These are phyloP conservation scores for Pisolithus microcarpus DNA, from an alignment of 768 basidiomycete species.

Conservation along the genomic window DNA sequence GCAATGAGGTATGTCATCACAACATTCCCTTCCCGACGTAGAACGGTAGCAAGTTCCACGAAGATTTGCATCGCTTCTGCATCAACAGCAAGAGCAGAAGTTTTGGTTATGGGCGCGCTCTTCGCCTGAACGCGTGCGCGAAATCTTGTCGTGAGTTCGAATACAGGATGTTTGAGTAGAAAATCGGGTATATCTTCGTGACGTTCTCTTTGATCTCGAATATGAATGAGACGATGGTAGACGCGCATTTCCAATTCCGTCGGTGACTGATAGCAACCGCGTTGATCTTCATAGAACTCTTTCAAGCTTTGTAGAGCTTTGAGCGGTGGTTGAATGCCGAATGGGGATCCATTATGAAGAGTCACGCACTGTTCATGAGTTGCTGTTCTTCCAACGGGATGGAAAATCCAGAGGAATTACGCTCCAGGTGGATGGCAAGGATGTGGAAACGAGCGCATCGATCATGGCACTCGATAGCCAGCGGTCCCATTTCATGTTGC, in stretches of 20 bases:
- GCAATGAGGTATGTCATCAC: constrained; percentile 84
- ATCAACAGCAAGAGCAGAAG: constrained; percentile 56
- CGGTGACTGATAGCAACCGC: constrained; percentile 56
- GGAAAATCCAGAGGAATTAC: constrained; percentile 52
- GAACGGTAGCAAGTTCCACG: constrained; percentile 49
- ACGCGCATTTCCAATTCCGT: constrained; percentile 95
- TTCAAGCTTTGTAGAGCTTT: constrained; percentile 88
- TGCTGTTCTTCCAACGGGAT: constrained; percentile 78
- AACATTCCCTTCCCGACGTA: constrained; percentile 57
- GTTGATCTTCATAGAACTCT: constrained; percentile 87
- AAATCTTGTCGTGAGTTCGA: constrained; percentile 77
- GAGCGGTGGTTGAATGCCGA: not conserved
- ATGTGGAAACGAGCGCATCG: constrained; percentile 94
- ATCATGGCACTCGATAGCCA: constrained; percentile 87
- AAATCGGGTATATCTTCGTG: constrained; percentile 63
- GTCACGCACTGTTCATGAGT: constrained; percentile 76
- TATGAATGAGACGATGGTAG: constrained; percentile 88
- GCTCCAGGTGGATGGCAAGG: constrained; percentile 63
- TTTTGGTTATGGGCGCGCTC: constrained; percentile 69
- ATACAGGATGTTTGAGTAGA: constrained; percentile 66
- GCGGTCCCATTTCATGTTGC: constrained; percentile 70
- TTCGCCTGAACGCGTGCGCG: constrained; percentile 73
- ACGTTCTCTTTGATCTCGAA: constrained; percentile 76
- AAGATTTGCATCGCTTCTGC: constrained; percentile 59
- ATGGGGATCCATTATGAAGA: not conserved